Evolutionary conservation across 2,329 filamentous ascomycete species (phyloP), one percentile per base, ranked within the genome.

Genomic region (Amauroascus verrucosus): DNA sequence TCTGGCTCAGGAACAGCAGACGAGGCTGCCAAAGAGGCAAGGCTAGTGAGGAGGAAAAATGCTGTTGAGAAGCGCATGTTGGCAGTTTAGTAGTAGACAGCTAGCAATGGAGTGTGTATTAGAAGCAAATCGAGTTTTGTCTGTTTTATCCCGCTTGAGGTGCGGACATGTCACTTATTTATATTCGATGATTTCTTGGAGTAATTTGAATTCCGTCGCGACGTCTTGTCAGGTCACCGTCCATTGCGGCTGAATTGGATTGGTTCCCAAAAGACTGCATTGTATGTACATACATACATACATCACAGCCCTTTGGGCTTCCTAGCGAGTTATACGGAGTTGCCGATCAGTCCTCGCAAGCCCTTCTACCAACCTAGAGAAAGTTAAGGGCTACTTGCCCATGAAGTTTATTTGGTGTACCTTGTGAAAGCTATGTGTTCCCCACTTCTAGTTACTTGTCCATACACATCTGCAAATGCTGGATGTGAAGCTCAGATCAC

Each of bases 21-120:
- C 20, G 54, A 35, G 22, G 37, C 46, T 35, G 50, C 50, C 44
- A 53, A 14, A 26, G 50, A 44, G 20, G 54, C 54, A 33, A 56
- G 37, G 35, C 48, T 32, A 40, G 38, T 41, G 32, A 49, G 35
- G 22, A 53, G 14, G 45, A 53, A 47, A 37, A 56, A 30, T 45
- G 44, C 41, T 18, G 38, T 22, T 32, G 49, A 44, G 33, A 56
- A 49, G 32, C 49, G 49, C 54, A 56, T 56, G 40, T 53, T 56
- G 24, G 16, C 13, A 28, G 35, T 26, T 45, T 45, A 30, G n/a
- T 13, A 20, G 9, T 13, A 22, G 14, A 4, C 7, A n/a, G 20
- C 33, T 38, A 16, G 11, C 14, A 13, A 13, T 35, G 14, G 14
- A 35, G 8, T 6, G 33, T n/a, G 14, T 13, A 35, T 3, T 11